These are phyloP conservation scores for Cutaneotrichosporon cavernicola DNA, from an alignment of 1,284 basidiomycete genomes.

Conservation along the genomic window DNA sequence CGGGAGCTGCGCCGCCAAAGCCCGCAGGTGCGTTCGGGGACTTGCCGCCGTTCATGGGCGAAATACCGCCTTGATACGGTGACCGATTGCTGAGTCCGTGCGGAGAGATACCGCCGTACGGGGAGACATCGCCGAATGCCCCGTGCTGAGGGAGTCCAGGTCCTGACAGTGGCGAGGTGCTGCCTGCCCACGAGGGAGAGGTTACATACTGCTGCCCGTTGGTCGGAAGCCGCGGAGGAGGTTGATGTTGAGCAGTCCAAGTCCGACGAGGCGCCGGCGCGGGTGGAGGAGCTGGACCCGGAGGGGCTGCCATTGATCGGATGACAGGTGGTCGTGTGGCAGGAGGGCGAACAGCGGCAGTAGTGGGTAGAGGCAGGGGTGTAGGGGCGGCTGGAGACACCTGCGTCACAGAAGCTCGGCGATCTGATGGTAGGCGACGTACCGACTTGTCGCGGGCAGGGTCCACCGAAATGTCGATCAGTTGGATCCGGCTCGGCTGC, in stretches of 20 bases:
- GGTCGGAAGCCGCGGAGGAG: background rate
- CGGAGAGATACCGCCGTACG: background rate
- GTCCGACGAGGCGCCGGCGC: background rate
- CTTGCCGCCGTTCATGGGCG: slow-evolving; percentile 3
- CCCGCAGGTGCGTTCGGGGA: background rate
- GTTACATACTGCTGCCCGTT: background rate
- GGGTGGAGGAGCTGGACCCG: background rate
- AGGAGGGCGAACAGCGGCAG: slow-evolving; percentile 1
- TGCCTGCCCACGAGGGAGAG: background rate
- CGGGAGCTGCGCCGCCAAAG: background rate
- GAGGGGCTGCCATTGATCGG: background rate
- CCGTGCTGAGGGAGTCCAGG: background rate
- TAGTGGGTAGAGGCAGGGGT: background rate
- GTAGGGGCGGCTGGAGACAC: background rate
- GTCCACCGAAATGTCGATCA: slow-evolving; percentile 20
- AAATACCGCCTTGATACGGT: slow-evolving; percentile 5
- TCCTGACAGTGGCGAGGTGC: background rate
- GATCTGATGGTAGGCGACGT: background rate
- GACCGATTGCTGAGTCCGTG: background rate
- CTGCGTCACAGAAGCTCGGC: background rate
- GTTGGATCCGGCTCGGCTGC: slow-evolving; percentile 29
- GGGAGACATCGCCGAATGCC: background rate
- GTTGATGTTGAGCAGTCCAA: background rate
- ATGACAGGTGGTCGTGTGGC: background rate
- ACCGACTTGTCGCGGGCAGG: slow-evolving; percentile 8